A percentile compares a stretch with the other conserved stretches of the same genome.
Evolutionary conservation across 805 yeast species (phyloP).

Genomic region (Saccharomycopsis lassenensis): DNA sequence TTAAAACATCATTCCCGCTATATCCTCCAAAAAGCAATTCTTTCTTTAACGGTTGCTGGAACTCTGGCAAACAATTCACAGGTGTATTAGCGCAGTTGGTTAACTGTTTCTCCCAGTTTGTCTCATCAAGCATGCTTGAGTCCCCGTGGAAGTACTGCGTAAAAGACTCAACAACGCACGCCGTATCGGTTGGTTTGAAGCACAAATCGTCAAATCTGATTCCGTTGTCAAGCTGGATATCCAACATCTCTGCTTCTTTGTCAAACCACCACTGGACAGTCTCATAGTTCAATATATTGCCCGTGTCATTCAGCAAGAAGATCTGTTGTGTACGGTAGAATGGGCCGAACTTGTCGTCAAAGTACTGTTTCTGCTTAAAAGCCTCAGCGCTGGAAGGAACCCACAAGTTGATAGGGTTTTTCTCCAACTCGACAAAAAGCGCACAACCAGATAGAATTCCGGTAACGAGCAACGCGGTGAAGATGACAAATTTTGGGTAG

Average conservation of each 20-base stretch:
- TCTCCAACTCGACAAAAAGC: slow-evolving; percentile 49
- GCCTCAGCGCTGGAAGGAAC: slow-evolving; percentile 72
- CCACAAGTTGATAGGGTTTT: slow-evolving; percentile 80
- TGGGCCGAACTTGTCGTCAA: slow-evolving; percentile 79
- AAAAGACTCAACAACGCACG: slow-evolving; percentile 78
- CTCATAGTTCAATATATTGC: slow-evolving; percentile 59
- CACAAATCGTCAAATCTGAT: slow-evolving; percentile 55
- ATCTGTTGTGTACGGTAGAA: slow-evolving; percentile 84
- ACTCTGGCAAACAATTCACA: slow-evolving; percentile 79
- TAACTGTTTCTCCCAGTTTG: slow-evolving; percentile 46
- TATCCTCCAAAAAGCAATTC: slow-evolving; percentile 60
- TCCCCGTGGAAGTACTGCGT: slow-evolving; percentile 79
- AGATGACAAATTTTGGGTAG: slow-evolving; percentile 45
- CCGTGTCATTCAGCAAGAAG: slow-evolving; percentile 58
- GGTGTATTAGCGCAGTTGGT: slow-evolving; percentile 64
- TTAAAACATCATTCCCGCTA: slow-evolving; percentile 36
- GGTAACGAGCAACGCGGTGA: slow-evolving; percentile 31
- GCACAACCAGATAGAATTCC: slow-evolving; percentile 42
- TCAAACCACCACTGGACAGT: slow-evolving; percentile 81
- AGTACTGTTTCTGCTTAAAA: slow-evolving; percentile 51
- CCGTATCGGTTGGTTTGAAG: slow-evolving; percentile 69
- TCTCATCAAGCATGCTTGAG: slow-evolving; percentile 35
- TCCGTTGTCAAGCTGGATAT: slow-evolving; percentile 9
- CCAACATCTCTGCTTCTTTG: slow-evolving; percentile 48
- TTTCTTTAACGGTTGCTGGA: slow-evolving; percentile 80